Evolutionary conservation across 1,139 yeast species (phyloP).

Genomic region (Blastobotrys serpentis): DNA sequence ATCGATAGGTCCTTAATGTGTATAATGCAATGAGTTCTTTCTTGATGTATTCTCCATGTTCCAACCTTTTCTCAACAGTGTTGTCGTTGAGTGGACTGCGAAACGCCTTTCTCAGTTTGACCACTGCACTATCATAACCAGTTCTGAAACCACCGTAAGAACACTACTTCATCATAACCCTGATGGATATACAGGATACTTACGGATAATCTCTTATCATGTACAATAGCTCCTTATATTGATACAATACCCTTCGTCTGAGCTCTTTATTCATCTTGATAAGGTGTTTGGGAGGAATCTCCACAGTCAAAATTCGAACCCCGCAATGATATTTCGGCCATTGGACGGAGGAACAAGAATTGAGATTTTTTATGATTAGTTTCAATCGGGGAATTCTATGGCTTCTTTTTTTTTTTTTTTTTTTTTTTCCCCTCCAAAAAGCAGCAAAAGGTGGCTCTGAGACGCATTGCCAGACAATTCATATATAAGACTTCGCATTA

Average conservation of each 20-base stretch:
- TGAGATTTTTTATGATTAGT: neutral
- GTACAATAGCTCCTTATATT: conserved; percentile 40
- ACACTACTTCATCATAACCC: no score
- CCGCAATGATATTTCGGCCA: no score
- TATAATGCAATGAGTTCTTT: conserved; percentile 39
- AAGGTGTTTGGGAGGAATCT: neutral
- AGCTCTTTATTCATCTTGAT: conserved; percentile 14
- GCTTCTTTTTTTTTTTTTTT: no score
- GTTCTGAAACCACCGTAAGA: no score
- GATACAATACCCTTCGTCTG: conserved; percentile 33
- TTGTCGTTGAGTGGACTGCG: conserved; percentile 10
- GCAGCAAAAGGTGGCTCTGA: no score
- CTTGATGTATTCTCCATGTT: conserved; percentile 41
- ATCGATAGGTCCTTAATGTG: conserved; percentile 37
- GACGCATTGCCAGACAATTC: no score
- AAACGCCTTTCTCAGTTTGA: conserved; percentile 35
- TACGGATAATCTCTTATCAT: conserved; percentile 41
- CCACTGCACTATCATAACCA: conserved; percentile 35
- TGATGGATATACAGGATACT: no score
- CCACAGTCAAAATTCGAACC: neutral
- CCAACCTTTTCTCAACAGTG: conserved; percentile 32
- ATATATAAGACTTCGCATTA: no score
- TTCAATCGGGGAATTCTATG: no score
- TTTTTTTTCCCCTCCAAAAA: no score
- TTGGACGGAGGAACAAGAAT: no score